Conservation (phyloP, 2,329 filamentous ascomycete genomes). For the Claviceps sp. region DNA sequence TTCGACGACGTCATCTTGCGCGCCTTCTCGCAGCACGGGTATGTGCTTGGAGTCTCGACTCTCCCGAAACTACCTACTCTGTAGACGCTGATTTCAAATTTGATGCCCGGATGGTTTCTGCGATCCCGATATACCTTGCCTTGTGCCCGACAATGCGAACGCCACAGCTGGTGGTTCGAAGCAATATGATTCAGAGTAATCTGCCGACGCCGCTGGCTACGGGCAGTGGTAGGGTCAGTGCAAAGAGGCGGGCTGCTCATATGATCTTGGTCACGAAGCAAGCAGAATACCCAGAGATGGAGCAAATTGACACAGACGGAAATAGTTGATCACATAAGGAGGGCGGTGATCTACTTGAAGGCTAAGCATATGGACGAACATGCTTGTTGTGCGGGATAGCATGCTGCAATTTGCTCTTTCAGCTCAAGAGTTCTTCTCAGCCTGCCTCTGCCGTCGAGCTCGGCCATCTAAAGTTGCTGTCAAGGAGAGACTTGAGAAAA, state of each 20-base stretch:
- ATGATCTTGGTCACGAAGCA: slow-evolving; percentile 34
- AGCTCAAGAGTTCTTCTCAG: no score
- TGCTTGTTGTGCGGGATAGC: no score
- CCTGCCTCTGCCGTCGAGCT: no score
- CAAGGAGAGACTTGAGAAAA: no score
- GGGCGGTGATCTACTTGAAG: slow-evolving; percentile 4
- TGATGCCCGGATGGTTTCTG: no score
- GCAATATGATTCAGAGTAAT: slow-evolving; percentile 24
- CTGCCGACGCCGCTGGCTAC: slow-evolving; percentile 40
- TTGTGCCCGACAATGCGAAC: slow-evolving; percentile 41
- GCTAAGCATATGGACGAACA: not conserved
- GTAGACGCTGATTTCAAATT: no score
- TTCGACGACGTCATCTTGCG: slow-evolving; percentile 42
- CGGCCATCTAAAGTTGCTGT: no score
- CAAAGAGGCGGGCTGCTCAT: slow-evolving; percentile 36
- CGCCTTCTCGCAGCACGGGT: slow-evolving; percentile 27
- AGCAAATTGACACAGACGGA: slow-evolving; percentile 14
- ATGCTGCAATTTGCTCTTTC: no score
- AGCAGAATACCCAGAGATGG: slow-evolving; percentile 30
- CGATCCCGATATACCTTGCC: slow-evolving; percentile 22
- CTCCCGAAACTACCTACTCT: slow-evolving; percentile 34
- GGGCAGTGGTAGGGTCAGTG: slow-evolving; percentile 30
- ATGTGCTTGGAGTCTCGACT: slow-evolving; percentile 33
- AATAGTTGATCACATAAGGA: slow-evolving; percentile 5
- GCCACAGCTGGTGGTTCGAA: slow-evolving; percentile 27